phyloP scores from a whole-genome alignment of 345 rosid genomes.

The Cardamine occulta region DNA sequence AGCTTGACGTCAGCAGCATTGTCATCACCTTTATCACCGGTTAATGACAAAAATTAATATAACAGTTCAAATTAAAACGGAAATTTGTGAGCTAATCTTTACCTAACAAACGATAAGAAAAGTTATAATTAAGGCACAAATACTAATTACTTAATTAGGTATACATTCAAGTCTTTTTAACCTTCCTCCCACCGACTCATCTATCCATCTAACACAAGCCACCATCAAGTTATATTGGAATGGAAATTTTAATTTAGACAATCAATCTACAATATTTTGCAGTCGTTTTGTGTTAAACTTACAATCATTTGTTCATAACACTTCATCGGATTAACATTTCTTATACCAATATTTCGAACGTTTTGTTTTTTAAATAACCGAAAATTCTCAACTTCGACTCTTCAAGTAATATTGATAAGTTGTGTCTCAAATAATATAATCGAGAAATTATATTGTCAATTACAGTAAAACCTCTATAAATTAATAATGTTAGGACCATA shows the following conservation, averaged over 20 bases:
- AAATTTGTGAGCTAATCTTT: slow-evolving; percentile 14
- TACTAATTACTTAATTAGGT: neutral
- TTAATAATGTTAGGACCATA: too few relatives aligned
- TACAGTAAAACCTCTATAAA: too few relatives aligned
- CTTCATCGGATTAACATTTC: neutral
- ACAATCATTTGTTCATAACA: neutral
- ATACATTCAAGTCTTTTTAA: neutral
- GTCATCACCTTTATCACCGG: slow-evolving; percentile 42
- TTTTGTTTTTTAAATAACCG: too few relatives aligned
- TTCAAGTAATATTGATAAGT: neutral
- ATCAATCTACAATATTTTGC: neutral
- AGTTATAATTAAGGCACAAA: neutral
- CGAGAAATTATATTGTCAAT: neutral
- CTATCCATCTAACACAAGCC: neutral
- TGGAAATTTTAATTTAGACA: neutral
- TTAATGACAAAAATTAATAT: slow-evolving; percentile 9
- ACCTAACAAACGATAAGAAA: slow-evolving; percentile 13
- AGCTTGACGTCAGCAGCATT: slow-evolving; percentile 61
- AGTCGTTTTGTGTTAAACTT: neutral
- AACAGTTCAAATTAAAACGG: neutral
- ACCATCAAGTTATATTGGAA: neutral
- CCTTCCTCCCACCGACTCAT: slow-evolving; percentile 4
- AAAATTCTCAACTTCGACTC: neutral
- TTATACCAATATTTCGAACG: too few relatives aligned
- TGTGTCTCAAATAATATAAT: neutral